phyloP scores from a whole-genome alignment of 1,284 basidiomycete genomes.

The Trichosporon sp. region DNA sequence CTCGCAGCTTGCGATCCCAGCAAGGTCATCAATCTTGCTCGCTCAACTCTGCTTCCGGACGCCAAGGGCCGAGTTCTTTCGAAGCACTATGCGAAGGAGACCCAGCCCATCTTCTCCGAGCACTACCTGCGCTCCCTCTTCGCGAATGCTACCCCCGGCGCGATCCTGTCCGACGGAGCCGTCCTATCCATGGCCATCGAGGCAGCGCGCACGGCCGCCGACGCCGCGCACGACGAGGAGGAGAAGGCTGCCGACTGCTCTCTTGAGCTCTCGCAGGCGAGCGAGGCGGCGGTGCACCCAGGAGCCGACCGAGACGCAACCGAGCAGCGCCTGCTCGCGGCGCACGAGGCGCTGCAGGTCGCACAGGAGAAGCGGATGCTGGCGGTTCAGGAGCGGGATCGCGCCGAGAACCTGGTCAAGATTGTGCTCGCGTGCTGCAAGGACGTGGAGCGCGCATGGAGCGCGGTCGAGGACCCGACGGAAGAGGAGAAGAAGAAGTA shows the following conservation, averaged over 20 bases:
- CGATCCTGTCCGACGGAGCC: constrained; percentile 1
- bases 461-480: constrained; percentile 14
- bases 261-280: not conserved
- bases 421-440: constrained; percentile 10
- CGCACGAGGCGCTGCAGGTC: constrained; percentile 15
- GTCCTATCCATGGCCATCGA: constrained; percentile 14
- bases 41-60: not conserved
- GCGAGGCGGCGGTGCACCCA: not conserved
- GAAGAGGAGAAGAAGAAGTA: constrained; percentile 16
- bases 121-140: constrained; percentile 11
- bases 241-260: constrained; percentile 9
- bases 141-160: not conserved
- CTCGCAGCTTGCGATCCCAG: constrained; percentile 1
- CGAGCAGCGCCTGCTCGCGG: constrained; percentile 15
- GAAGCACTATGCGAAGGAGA: constrained; percentile 11
- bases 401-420: constrained; percentile 15
- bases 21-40: constrained; percentile 15
- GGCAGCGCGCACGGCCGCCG: not conserved
- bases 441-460: constrained; percentile 18
- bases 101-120: constrained; percentile 13
- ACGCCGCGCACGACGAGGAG: constrained; percentile 6
- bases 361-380: constrained; percentile 17
- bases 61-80: constrained; percentile 6
- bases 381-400: constrained; percentile 12
- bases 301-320: not conserved